Conservation (phyloP, 2,329 filamentous ascomycete genomes). For the Claviceps quebecensis region DNA sequence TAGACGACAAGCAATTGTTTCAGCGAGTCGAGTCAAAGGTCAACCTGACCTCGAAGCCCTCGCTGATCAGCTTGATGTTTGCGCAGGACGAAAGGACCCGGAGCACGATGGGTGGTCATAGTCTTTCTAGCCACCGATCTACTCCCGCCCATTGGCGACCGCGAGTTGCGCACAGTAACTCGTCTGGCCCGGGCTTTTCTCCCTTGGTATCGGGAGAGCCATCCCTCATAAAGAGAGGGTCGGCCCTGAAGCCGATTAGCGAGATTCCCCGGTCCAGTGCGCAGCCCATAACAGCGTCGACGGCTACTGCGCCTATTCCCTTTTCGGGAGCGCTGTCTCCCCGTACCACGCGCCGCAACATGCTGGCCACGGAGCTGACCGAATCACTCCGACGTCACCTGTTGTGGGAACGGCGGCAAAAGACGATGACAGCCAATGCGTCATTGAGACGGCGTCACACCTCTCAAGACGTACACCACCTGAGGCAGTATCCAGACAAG, state of each 20-base stretch:
- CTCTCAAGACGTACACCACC: slow-evolving; percentile 76
- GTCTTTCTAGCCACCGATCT: slow-evolving; percentile 47
- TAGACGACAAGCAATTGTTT: slow-evolving; percentile 66
- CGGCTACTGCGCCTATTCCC: slow-evolving; percentile 45
- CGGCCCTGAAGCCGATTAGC: slow-evolving; percentile 38
- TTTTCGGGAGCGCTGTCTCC: slow-evolving; percentile 74
- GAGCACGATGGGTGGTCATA: slow-evolving; percentile 39
- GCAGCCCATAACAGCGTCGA: slow-evolving; percentile 67
- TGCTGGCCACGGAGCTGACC: slow-evolving; percentile 88
- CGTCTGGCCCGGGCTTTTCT: slow-evolving; percentile 30
- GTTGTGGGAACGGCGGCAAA: slow-evolving; percentile 90
- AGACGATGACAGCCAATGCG: slow-evolving; percentile 76
- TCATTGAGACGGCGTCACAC: slow-evolving; percentile 84
- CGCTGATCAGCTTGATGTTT: slow-evolving; percentile 80
- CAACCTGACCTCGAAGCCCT: slow-evolving; percentile 73
- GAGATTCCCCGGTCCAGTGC: slow-evolving; percentile 52
- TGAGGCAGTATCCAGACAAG: slow-evolving; percentile 66
- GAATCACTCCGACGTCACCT: slow-evolving; percentile 85
- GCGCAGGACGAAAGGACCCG: slow-evolving; percentile 59
- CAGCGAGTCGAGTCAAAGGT: slow-evolving; percentile 79
- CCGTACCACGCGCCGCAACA: slow-evolving; percentile 81
- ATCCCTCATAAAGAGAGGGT: slow-evolving; percentile 50
- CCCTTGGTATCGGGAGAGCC: slow-evolving; percentile 49
- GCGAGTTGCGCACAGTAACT: slow-evolving; percentile 31
- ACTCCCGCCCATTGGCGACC: slow-evolving; percentile 54